Evolutionary conservation across 2,329 filamentous ascomycete species (phyloP).

Genomic region (Allantophomopsis lycopodina): DNA sequence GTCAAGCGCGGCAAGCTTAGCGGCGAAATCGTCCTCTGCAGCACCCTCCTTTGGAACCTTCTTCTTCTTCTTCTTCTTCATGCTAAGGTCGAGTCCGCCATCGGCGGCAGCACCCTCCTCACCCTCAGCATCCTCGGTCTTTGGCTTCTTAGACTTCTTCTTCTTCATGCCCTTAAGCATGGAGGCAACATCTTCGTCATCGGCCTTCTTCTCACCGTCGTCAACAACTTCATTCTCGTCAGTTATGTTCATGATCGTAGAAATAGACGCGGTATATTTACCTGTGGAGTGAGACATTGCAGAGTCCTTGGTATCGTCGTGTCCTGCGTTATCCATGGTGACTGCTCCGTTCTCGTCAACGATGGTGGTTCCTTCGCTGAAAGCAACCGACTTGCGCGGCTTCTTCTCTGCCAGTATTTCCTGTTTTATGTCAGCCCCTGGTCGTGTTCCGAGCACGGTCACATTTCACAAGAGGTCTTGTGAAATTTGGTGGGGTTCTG

Average conservation of each 20-base stretch:
- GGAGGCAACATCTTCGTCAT: conserved; percentile 47
- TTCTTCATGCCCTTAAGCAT: conserved; percentile 59
- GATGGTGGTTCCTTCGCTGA: conserved; percentile 75
- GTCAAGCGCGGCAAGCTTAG: conserved; percentile 2
- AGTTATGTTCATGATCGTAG: conserved; percentile 24
- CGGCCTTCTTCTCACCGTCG: conserved; percentile 12
- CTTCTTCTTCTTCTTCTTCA: conserved; percentile 22
- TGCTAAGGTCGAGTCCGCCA: conserved; percentile 27
- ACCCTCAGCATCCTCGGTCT: conserved; percentile 43
- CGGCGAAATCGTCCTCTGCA: conserved; percentile 11
- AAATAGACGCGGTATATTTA: conserved; percentile 30
- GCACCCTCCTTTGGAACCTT: conserved; percentile 18
- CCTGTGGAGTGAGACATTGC: conserved; percentile 62
- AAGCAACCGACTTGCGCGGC: conserved; percentile 86
- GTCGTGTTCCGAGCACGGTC: no score
- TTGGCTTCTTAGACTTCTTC: conserved; percentile 79
- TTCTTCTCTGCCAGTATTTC: conserved; percentile 38
- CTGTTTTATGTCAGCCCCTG: conserved; percentile 4
- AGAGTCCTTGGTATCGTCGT: conserved; percentile 64
- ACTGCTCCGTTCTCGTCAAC: conserved; percentile 85
- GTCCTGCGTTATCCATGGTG: conserved; percentile 56
- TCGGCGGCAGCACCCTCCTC: conserved; percentile 30
- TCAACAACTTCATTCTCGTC: conserved; percentile 12
- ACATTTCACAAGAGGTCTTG: no score
- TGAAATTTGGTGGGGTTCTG: conserved; percentile 1